Base-by-base conservation (phyloP, 176 grass and related monocot genomes). In the Themeda triandra region DNA sequence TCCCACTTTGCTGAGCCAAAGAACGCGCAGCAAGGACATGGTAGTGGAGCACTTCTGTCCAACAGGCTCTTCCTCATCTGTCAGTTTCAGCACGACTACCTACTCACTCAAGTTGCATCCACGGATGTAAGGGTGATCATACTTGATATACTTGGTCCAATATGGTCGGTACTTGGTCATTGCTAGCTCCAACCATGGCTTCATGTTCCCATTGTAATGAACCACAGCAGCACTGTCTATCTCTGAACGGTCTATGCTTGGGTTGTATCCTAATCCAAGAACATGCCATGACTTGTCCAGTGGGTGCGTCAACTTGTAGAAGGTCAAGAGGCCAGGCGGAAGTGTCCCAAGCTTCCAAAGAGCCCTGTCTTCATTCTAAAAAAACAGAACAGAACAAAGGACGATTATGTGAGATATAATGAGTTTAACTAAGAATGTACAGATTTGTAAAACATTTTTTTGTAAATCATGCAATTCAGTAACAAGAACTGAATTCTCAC, bases 281-380 rank as follows among this genome's bases (percentile, higher is more conserved):
- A 99, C 88, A 86, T 99, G 97, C 93, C 97, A 99, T 21, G 97
- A 99, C 79, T 99, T 99, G 32, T 96, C 97, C n/a, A 99, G 84
- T 10, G 97, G 93, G n/a, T 99, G 91, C 1, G 92, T 99, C 86
- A 99, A 72, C 81, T 96, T 99, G 94, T 96, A 99, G 83, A 99
- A 99, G 44, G 97, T 99, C 77, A 99, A 76, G 23, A 99, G 84
- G 27, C 93, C 97, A 66, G 93, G 93, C 7, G 97, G 97, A 69
- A 96, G 93, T 19, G 97, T 99, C 69, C 97, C 97, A 13, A 99
- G 90, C 63, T 99, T 96, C 97, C 97, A 99, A n/a, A 99, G 91
- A 83, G 91, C 92, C 85, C 97, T 92, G 69, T 94, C 97, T 91
- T 96, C 93, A 39, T 99, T 99, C 97, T 99, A 60, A 27, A 5